A percentile compares a stretch with the other conserved stretches of the same genome.
Evolutionary conservation across 495 filamentous ascomycete species (phyloP).

Genomic region (Baudoinia panamericana): DNA sequence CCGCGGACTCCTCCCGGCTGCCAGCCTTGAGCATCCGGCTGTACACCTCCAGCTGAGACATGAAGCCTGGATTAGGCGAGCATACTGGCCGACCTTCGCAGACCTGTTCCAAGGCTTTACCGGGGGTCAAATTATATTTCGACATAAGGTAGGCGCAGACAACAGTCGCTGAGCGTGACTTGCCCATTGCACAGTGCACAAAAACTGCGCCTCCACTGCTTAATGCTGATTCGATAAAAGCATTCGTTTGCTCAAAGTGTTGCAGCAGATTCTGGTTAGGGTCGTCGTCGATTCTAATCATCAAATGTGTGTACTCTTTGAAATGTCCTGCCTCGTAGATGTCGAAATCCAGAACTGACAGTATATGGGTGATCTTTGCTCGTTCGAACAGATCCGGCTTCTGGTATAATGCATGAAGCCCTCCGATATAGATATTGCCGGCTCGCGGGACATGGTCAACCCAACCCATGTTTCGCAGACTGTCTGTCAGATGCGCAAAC

Average conservation of each 20-base stretch:
- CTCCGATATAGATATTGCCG: slow-evolving; percentile 26
- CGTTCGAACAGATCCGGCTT: slow-evolving; percentile 20
- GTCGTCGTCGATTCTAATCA: slow-evolving; percentile 24
- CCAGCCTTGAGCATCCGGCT: slow-evolving; percentile 17
- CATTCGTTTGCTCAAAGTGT: slow-evolving; percentile 15
- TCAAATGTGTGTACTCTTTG: slow-evolving; percentile 19
- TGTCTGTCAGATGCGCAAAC: slow-evolving; percentile 11
- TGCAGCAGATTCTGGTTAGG: slow-evolving; percentile 24
- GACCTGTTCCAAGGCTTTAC: slow-evolving; percentile 18
- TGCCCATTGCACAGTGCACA: slow-evolving; percentile 29
- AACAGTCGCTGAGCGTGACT: slow-evolving; percentile 22
- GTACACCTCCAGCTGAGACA: slow-evolving; percentile 22
- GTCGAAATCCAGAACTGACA: slow-evolving; percentile 23
- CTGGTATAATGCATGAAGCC: slow-evolving; percentile 27
- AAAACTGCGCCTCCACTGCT: slow-evolving; percentile 22
- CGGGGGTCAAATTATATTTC: slow-evolving; percentile 13
- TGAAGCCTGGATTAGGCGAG: slow-evolving; percentile 26
- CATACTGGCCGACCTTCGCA: slow-evolving; percentile 26
- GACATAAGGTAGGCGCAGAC: slow-evolving; percentile 25
- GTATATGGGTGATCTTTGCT: slow-evolving; percentile 24
- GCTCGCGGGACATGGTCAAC: slow-evolving; percentile 21
- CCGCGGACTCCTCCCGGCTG: slow-evolving; percentile 2
- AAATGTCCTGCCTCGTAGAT: slow-evolving; percentile 17
- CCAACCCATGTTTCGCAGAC: slow-evolving; percentile 23
- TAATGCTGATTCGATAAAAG: slow-evolving; percentile 20